Percentiles rank a stretch among this genome's conserved stretches.
Conservation (phyloP, 352 stramenopile genomes). For the Phytophthora multivora region DNA sequence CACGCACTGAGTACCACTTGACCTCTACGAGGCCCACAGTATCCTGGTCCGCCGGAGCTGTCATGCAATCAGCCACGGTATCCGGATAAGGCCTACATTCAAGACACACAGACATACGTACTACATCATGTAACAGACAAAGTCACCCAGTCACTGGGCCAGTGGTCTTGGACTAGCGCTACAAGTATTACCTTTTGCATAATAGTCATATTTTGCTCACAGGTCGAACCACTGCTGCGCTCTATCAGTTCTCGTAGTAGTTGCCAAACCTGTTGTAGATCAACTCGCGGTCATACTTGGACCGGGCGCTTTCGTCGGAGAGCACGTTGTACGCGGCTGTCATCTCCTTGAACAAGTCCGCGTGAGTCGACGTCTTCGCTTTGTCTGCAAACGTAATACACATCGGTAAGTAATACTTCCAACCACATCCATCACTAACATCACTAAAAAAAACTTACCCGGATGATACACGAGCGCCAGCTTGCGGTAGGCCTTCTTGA, state of each 20-base stretch:
- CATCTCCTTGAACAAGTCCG: constrained; percentile 88
- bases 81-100: background rate
- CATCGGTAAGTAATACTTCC: background rate
- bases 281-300: constrained; percentile 80
- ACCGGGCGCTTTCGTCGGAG: constrained; percentile 56
- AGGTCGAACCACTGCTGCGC: background rate
- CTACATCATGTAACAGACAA: too few relatives aligned
- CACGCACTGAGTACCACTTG: background rate
- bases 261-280: constrained; percentile 63
- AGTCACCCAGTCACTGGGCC: too few relatives aligned
- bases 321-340: constrained; percentile 85
- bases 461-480: constrained; percentile 88
- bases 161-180: too few relatives aligned
- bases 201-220: constrained; percentile 12
- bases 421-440: background rate
- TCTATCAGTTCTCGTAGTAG: constrained; percentile 45
- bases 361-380: constrained; percentile 60
- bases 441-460: constrained; percentile 46
- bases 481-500: constrained; percentile 92
- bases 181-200: constrained; percentile 4
- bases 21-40: constrained; percentile 5
- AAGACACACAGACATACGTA: background rate
- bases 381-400: constrained; percentile 55
- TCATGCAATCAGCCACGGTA: background rate
- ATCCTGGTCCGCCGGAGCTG: constrained; percentile 1